Base-by-base conservation (phyloP, 192 early-diverging fungal genomes). In the Diversispora epigaea region DNA sequence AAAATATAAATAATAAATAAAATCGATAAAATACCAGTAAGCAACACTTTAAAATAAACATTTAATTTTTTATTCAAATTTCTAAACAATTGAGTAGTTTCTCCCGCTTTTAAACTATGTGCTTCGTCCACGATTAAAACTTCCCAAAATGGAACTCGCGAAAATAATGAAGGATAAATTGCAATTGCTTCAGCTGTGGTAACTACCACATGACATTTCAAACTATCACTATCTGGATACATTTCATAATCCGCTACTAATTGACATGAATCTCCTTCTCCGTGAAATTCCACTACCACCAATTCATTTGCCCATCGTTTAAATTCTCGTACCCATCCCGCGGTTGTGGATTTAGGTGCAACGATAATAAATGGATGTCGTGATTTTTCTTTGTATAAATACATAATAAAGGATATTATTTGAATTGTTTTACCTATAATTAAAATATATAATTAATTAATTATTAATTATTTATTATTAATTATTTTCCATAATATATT, bases 101-200 rank as follows among this genome's bases (percentile, higher is more conserved):
- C 87, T 73, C 90, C 92, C 3, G 58, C 58, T 81, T 94, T 94
- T 40, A 94, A 78, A 41, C 93, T 85, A 60, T 94, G 93, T 0
- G 89, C 92, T 73, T 94, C 92, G 76, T 94, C 93, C 14, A 92
- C 87, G 4, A 92, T 76, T 44, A 94, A 50, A n/a, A 77, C 81
- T 19, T 87, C 84, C 87, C 91, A 94, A 6, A 80, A 77, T 10
- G 73, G 80, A 62, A 92, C 82, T 12, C 75, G 66, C 15, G 68
- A 65, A 71, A 91, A 86, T n/a, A 85, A 76, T 0, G 46, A 50
- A 14, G 71, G 70, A 22, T 91, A 84, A 4, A 62, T 49, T 66
- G 81, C 70, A 71, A 90, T 80, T 3, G 74, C 80, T 74, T 93
- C 89, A 57, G 91, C 90, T 32, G 85, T 89, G 2, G 86, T 82